Evolutionary conservation across 768 basidiomycete species (phyloP), one percentile per base, ranked within the genome.

Genomic region (Auricularia sp.): DNA sequence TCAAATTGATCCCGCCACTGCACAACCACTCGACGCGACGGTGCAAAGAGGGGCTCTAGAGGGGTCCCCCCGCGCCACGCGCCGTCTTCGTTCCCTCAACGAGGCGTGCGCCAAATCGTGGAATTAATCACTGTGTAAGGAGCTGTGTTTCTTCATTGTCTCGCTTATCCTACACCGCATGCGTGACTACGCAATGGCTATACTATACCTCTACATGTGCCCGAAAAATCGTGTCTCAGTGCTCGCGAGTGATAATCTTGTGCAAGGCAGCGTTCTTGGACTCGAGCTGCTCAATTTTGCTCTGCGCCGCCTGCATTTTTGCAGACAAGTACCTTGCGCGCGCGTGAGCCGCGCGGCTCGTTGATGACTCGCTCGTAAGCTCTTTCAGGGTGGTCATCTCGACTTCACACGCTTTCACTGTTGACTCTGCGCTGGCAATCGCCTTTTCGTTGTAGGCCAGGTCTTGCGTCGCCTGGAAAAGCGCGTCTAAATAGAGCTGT

Each of bases 381-480:
- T 83, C 83, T 61, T 83, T 83, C 21, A 98, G 77, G 8, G 78
- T 78, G 14, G 79, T 71, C 16, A 98, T 79, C 72, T 98, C 94
- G 21, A 82, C 78, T 72, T 97, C 94, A 73, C 86, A 90, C 3
- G 81, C 71, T 65, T 80, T 81, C 69, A 98, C 82, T 11, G 80
- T 87, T 11, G 72, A 75, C 68, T 96, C 91, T 1, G 83, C 77
- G 53, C 76, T 75, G 16, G 74, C 67, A 33, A 74, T 71, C 35
- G 70, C 69, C 67, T 83, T 87, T 68, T 90, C 82, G 72, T 96
- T 94, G 72, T 84, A 84, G 3, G 84, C 82, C 62, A 95, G 86
- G 64, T 93, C 91, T 73, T 92, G 91, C 1, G 81, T 84, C 3
- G 93, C 91, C 68, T 79, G 80, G 78, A 96, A 96, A 54, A 88